Evolutionary conservation across 2,329 filamentous ascomycete genomes (phyloP), one percentile per base, ranked within the genome.

Genomic region (Penicillium sclerotigenum): DNA sequence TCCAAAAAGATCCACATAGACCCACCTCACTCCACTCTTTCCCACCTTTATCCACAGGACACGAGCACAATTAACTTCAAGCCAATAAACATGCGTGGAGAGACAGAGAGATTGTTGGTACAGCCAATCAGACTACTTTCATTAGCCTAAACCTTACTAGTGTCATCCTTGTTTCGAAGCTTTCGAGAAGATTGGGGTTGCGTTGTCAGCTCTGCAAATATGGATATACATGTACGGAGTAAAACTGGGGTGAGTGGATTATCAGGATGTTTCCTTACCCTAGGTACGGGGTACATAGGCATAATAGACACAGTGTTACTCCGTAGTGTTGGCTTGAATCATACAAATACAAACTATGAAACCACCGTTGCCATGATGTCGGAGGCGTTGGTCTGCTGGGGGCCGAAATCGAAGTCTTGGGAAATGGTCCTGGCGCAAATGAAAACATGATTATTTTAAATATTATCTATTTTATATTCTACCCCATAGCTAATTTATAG

Each of bases 81-180:
- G 28, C 56, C 47, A 48, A 16, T 47, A 29, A 47, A 41, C 28
- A 22, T 40, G 11, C 37, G 31, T 29, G 26, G 11, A 33, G 52
- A 37, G 31, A 90, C 85, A 40, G 77, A 75, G 31, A 88, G 73
- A 85, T 87, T 89, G 40, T 86, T 87, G 87, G 87, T 89, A 69
- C 87, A 84, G 2, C 87, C 51, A 57, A 57, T 49, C 34, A 54
- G n/a, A 42, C 33, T 31, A 6, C 20, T 24, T 41, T 5, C 42
- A 11, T 0, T 18, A 31, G 34, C 13, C 14, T 16, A 37, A 54
- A 41, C 22, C 22, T 16, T 6, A 43, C 54, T 54, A 41, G 26
- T 31, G 26, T 18, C 18, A 46, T 16, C 26, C 50, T 37, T 52
- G 50, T 47, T 47, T 53, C 43, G 16, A 53, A 48, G 18, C 22